Conservation (phyloP, 2,329 filamentous ascomycete species). For the Diaporthe aspalathi region DNA sequence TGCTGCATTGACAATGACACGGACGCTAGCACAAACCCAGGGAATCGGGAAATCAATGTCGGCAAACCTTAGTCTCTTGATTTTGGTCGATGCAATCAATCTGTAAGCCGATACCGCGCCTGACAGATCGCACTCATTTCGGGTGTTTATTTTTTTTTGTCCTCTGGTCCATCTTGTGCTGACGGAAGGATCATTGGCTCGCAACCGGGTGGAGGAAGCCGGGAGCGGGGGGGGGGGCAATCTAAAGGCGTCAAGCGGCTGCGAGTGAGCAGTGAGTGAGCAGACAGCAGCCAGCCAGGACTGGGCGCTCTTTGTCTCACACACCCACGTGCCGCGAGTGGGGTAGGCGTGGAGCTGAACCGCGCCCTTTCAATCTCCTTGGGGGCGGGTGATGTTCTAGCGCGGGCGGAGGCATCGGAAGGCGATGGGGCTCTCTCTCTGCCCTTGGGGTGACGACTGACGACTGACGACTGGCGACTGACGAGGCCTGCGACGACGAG, state of each 20-base stretch:
- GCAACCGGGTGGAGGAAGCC: background rate
- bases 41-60: constrained; percentile 28
- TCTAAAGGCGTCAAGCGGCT: background rate
- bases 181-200: background rate
- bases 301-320: constrained; percentile 14
- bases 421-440: constrained; percentile 1
- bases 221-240: background rate
- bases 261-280: background rate
- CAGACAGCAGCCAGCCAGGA: background rate
- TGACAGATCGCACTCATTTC: constrained; percentile 22
- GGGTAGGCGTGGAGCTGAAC: constrained; percentile 25
- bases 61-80: background rate
- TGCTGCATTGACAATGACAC: constrained; percentile 32
- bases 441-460: background rate
- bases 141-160: background rate
- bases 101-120: constrained; percentile 17
- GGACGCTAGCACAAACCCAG: constrained; percentile 9
- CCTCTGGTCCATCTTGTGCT: background rate
- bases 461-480: background rate
- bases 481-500: background rate
- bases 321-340: constrained; percentile 22
- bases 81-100: constrained; percentile 17
- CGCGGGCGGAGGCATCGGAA: constrained; percentile 26
- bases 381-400: constrained; percentile 19
- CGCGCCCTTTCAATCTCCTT: constrained; percentile 27